Evolutionary conservation across 192 early-diverging fungal species (phyloP).

Genomic region (Coemansia javaensis): DNA sequence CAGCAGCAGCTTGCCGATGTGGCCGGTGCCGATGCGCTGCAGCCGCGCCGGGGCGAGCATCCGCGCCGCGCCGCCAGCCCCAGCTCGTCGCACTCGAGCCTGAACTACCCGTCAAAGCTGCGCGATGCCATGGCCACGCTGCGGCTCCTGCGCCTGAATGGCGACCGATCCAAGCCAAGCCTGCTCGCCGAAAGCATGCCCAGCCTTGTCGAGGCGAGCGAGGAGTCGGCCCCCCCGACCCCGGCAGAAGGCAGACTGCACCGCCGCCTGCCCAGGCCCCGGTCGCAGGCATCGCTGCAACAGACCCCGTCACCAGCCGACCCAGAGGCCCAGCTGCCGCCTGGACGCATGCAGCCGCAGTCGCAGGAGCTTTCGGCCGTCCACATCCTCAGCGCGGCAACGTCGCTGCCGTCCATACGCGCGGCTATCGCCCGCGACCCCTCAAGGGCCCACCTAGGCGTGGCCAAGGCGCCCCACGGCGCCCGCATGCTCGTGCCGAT

Average conservation of each 20-base stretch:
- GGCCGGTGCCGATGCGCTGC: background rate
- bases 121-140: conserved; percentile 51
- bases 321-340: background rate
- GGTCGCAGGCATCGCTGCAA: conserved; percentile 30
- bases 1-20: conserved; percentile 31
- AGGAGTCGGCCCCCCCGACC: too few species aligned
- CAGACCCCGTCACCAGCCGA: background rate
- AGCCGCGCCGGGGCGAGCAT: conserved; percentile 11
- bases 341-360: background rate
- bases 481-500: conserved; percentile 43
- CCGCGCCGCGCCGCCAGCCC: conserved; percentile 22
- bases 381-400: conserved; percentile 42
- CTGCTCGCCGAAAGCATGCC: conserved; percentile 38
- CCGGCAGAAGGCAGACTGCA: too few species aligned
- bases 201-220: conserved; percentile 27
- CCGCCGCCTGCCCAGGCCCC: too few species aligned
- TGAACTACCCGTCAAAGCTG: conserved; percentile 46
- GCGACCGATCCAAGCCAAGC: conserved; percentile 22
- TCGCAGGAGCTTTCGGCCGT: conserved; percentile 39
- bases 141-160: conserved; percentile 37
- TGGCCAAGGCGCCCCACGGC: conserved; percentile 14
- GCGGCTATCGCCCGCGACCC: conserved; percentile 16
- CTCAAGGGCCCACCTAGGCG: conserved; percentile 16
- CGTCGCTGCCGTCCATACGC: conserved; percentile 41
- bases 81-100: conserved; percentile 40